These are phyloP conservation scores for Scheffersomyces quercinus DNA, from an alignment of 1,139 yeast genomes.

Conservation along the genomic window DNA sequence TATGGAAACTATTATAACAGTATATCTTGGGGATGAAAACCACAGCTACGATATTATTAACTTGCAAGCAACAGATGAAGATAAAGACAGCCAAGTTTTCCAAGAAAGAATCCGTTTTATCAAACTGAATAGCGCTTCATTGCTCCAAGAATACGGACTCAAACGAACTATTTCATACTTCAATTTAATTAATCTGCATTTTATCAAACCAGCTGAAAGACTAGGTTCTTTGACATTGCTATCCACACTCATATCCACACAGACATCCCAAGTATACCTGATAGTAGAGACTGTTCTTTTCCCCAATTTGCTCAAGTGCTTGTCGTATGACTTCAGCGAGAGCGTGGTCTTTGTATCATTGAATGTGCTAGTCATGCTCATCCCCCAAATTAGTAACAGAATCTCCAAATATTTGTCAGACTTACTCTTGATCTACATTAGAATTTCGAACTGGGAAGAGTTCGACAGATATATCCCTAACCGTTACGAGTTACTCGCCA, in stretches of 20 bases:
- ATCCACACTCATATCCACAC: constrained; percentile 25
- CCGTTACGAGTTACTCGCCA: constrained; percentile 2
- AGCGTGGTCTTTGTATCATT: constrained; percentile 43
- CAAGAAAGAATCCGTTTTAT: constrained; percentile 54
- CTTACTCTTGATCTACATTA: constrained; percentile 45
- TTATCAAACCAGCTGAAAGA: constrained; percentile 31
- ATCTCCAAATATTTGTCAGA: constrained; percentile 40
- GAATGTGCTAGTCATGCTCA: constrained; percentile 49
- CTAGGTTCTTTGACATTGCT: constrained; percentile 37
- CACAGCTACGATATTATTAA: constrained; percentile 17
- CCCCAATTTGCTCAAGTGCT: constrained; percentile 39
- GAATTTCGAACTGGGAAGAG: constrained; percentile 39
- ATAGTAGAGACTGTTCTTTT: constrained; percentile 42
- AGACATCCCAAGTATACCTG: constrained; percentile 31
- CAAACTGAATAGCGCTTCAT: constrained; percentile 38
- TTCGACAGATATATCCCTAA: constrained; percentile 5
- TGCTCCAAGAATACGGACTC: constrained; percentile 44
- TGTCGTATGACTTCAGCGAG: constrained; percentile 47
- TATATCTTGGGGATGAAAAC: constrained; percentile 28
- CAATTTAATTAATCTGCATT: constrained; percentile 30
- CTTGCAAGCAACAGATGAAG: constrained; percentile 17
- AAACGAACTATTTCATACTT: constrained; percentile 34
- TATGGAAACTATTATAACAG: constrained; percentile 29
- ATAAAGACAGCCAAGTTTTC: constrained; percentile 29
- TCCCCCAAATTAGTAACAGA: constrained; percentile 51